phyloP scores from a whole-genome alignment of 139 green algal genomes.

The Auxenochlorella pyrenoidosa region DNA sequence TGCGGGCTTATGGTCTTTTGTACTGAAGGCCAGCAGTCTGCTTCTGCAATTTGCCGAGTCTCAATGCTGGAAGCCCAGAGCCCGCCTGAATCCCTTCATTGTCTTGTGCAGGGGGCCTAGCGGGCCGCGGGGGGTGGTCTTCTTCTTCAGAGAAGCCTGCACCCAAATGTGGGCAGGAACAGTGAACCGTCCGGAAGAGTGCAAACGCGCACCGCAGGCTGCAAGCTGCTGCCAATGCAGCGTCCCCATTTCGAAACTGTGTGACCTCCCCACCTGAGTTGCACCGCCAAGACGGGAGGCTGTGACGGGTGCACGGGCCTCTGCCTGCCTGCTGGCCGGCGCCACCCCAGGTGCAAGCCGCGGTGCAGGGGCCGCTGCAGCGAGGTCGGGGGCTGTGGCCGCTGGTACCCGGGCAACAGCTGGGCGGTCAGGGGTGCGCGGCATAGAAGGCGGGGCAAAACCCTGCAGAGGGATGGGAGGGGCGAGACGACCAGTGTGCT shows the following conservation, averaged over 20 bases:
- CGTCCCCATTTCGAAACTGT: too few relatives aligned
- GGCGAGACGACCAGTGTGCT: background rate
- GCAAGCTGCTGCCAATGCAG: too few relatives aligned
- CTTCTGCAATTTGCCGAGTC: too few relatives aligned
- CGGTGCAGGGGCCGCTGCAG: background rate
- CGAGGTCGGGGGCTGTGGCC: background rate
- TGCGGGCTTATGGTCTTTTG: too few relatives aligned
- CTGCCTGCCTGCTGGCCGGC: too few relatives aligned
- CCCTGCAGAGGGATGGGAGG: background rate
- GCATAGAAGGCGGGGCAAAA: background rate
- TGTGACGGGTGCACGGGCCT: background rate
- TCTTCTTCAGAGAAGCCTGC: background rate
- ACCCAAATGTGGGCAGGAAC: background rate
- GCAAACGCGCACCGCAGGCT: background rate
- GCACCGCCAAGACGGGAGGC: background rate
- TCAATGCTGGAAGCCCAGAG: background rate
- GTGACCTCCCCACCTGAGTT: background rate
- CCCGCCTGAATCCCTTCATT: background rate
- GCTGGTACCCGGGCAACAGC: background rate
- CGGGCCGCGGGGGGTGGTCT: background rate
- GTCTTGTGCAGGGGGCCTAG: constrained; percentile 7
- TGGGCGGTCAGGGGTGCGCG: background rate
- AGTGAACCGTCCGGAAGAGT: background rate
- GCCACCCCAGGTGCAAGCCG: too few relatives aligned
- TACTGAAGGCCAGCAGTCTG: too few relatives aligned